A percentile compares a stretch with the other conserved stretches of the same genome.
phyloP scores from a whole-genome alignment of 2,329 filamentous ascomycete genomes.

The Calonectria henricotiae region DNA sequence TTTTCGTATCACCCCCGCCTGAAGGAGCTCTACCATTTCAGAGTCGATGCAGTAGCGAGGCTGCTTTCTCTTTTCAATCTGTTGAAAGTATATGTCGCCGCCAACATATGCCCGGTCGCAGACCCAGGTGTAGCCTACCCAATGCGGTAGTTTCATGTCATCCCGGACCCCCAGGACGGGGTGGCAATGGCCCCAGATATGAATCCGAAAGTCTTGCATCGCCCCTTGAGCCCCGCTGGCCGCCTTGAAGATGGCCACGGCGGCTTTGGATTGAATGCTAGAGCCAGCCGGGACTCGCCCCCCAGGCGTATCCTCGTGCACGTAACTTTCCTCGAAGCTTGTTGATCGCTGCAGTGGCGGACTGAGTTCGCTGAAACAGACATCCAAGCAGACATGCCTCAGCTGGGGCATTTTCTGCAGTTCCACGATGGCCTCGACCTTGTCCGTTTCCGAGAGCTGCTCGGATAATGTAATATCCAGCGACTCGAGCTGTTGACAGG shows the following conservation, averaged over 20 bases:
- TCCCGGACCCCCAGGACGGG: background rate
- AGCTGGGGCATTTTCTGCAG: background rate
- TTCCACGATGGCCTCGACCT: background rate
- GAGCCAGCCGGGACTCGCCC: background rate
- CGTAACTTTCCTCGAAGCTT: background rate
- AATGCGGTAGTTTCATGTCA: background rate
- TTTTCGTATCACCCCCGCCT: background rate
- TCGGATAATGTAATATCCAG: background rate
- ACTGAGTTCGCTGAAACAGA: background rate
- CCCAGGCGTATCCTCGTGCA: background rate
- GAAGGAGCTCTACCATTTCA: background rate
- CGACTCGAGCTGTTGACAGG: background rate
- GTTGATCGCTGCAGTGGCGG: background rate
- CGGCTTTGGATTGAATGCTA: background rate
- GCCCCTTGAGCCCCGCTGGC: background rate
- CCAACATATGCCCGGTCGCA: background rate
- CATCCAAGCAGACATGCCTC: background rate
- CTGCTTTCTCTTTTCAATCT: constrained; percentile 1
- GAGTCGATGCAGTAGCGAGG: no score
- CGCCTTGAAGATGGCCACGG: background rate
- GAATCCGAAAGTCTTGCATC: background rate
- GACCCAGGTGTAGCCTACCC: constrained; percentile 9
- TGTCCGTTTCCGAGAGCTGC: background rate
- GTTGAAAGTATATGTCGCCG: background rate
- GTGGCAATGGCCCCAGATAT: background rate